phyloP scores from a whole-genome alignment of 345 rosid species.

The Sisymbrium altissimum region DNA sequence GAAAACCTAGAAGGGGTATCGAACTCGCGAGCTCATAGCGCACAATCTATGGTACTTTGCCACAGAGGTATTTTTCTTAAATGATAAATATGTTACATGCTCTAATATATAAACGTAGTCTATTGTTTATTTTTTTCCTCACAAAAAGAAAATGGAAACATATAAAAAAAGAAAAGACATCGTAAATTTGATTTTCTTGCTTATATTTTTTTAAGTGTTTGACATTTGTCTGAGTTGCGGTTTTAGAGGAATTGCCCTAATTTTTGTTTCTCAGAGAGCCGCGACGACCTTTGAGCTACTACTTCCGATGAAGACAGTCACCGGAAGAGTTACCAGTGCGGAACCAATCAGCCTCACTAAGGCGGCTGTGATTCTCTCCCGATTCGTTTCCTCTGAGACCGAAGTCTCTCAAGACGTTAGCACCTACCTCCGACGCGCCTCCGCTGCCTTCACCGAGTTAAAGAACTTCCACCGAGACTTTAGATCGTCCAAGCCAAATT shows the following conservation, averaged over 20 bases:
- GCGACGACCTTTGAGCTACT: constrained; percentile 14
- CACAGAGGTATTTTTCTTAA: neutral
- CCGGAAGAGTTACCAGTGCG: constrained; percentile 32
- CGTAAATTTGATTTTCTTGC: neutral
- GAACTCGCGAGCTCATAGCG: neutral
- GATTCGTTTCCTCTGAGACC: constrained; percentile 40
- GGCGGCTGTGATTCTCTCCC: constrained; percentile 45
- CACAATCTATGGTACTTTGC: fast-evolving
- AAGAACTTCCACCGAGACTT: constrained; percentile 34
- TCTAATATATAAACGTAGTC: neutral
- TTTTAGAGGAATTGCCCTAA: constrained; percentile 2
- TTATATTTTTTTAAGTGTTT: neutral
- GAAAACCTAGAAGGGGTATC: neutral
- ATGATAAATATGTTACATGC: fast-evolving
- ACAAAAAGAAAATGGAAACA: neutral
- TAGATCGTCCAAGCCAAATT: constrained; percentile 6
- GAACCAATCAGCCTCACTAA: constrained; percentile 33
- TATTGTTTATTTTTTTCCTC: neutral
- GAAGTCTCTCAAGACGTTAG: constrained; percentile 50
- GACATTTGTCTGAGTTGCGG: neutral
- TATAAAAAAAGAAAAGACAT: neutral
- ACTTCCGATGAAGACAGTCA: constrained; percentile 42
- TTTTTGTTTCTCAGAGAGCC: neutral
- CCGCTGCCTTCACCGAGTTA: constrained; percentile 40
- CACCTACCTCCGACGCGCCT: constrained; percentile 47